Evolutionary conservation across 176 grass and related monocot species (phyloP).

Genomic region (Thinopyrum elongatum): DNA sequence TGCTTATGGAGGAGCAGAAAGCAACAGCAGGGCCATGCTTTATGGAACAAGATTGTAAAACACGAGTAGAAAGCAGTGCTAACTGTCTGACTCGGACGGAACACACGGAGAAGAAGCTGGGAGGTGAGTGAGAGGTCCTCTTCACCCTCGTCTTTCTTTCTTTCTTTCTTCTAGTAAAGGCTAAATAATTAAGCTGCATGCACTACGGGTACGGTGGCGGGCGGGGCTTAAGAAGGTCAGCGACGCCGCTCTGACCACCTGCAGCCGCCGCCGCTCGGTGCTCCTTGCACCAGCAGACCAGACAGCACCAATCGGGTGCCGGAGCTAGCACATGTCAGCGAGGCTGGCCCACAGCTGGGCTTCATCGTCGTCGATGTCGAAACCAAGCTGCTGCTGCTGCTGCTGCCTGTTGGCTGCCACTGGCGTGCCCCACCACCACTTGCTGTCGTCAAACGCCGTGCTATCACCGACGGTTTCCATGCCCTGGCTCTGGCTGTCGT

Average conservation of each 20-base stretch:
- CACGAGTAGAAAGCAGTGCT: too few relatives aligned
- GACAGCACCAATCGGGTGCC: constrained; percentile 37
- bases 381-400: constrained; percentile 31
- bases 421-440: constrained; percentile 29
- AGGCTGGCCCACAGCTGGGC: constrained; percentile 67
- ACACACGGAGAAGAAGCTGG: constrained; percentile 23
- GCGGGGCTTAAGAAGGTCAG: constrained; percentile 34
- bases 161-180: constrained; percentile 22
- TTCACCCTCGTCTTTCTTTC: constrained; percentile 3
- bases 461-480: background rate
- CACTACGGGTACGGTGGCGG: background rate
- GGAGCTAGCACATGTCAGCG: constrained; percentile 49
- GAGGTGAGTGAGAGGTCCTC: background rate
- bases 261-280: constrained; percentile 33
- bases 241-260: constrained; percentile 33
- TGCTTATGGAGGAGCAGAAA: background rate
- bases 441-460: constrained; percentile 24
- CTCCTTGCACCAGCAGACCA: constrained; percentile 21
- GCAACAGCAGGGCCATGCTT: constrained; percentile 18
- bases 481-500: constrained; percentile 23
- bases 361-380: constrained; percentile 29
- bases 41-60: constrained; percentile 7
- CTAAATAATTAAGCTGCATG: background rate
- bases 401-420: constrained; percentile 22
- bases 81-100: background rate